Evolutionary conservation across 768 basidiomycete species (phyloP).

Genomic region (Suillus decipiens): DNA sequence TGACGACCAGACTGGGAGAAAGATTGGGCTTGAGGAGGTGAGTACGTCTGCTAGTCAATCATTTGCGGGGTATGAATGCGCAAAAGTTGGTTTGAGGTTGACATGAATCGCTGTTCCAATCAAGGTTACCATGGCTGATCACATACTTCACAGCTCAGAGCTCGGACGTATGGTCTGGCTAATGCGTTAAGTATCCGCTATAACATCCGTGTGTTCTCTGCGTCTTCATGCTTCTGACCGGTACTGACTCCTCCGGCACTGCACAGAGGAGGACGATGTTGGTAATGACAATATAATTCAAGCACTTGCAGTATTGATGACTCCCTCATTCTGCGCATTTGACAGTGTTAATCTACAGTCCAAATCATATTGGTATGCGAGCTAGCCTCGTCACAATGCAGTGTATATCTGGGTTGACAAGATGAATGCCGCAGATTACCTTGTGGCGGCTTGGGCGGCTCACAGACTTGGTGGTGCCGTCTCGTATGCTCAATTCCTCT

Average conservation of each 20-base stretch:
- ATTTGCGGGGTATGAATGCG: neutral
- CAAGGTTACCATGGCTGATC: neutral
- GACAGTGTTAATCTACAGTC: constrained; percentile 62
- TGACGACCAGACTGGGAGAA: constrained; percentile 40
- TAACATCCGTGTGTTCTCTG: constrained; percentile 32
- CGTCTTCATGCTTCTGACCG: neutral
- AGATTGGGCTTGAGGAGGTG: constrained; percentile 40
- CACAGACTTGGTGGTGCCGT: constrained; percentile 59
- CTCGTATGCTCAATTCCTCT: constrained; percentile 44
- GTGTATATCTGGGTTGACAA: neutral
- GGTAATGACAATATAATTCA: constrained; percentile 29
- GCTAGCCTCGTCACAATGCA: neutral
- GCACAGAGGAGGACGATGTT: constrained; percentile 39
- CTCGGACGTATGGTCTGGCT: constrained; percentile 40
- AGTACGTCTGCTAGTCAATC: constrained; percentile 6
- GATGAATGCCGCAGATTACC: constrained; percentile 43
- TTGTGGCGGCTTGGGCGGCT: constrained; percentile 54
- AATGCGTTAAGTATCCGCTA: constrained; percentile 38
- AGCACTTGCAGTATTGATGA: neutral
- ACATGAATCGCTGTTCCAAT: neutral
- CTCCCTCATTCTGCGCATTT: constrained; percentile 12
- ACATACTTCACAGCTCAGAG: constrained; percentile 31
- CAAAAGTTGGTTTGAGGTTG: neutral
- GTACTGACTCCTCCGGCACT: constrained; percentile 2
- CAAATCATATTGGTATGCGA: constrained; percentile 62